Evolutionary conservation across 768 basidiomycete genomes (phyloP), one percentile per base, ranked within the genome.

Genomic region (Cantharellus cinnabarinus): DNA sequence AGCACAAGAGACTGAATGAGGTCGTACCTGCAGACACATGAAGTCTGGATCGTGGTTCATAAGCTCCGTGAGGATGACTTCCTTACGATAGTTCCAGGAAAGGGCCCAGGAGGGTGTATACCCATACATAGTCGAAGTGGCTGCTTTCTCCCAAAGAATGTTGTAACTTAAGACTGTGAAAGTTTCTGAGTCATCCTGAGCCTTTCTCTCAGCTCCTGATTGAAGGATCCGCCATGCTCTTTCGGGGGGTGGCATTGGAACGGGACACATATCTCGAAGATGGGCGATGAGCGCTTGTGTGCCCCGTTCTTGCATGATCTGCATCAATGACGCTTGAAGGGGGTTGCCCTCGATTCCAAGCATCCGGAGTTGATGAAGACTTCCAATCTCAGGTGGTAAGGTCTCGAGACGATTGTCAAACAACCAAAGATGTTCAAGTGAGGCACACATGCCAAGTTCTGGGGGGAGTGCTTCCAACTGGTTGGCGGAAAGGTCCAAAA

Each of bases 311-410:
- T 95, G 91, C 56, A 97, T 75, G 37, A 94, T 79, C 35, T 75
- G 72, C 68, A 89, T 86, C 44, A 93, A 72, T 37, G 77, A 70
- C 2, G 79, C 72, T 59, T 94, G 88, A 48, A 99, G 71, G 2
- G 93, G 93, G 65, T 99, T 99, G n/a, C 95, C 95, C 69, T 98
- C 95, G 41, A 99, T 77, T 20, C 95, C 95, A 37, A 99, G 73
- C 5, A 89, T 89, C 68, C 88, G 89, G 56, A 99, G 76, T 68
- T 91, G 89, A 66, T 94, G 88, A 41, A 99, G 70, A 59, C 79
- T 89, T 38, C 95, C 95, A 41, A 95, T 75, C 67, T 99, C 88
- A 0, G 77, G 73, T 2, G 95, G 95, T 20, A 99, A 75, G 2
- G 81, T 83, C 42, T 78, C 73, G n/a, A 99, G 71, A 65, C 85